These are phyloP conservation scores for Naganishia onofrii DNA, from an alignment of 768 basidiomycete genomes.

Conservation along the genomic window DNA sequence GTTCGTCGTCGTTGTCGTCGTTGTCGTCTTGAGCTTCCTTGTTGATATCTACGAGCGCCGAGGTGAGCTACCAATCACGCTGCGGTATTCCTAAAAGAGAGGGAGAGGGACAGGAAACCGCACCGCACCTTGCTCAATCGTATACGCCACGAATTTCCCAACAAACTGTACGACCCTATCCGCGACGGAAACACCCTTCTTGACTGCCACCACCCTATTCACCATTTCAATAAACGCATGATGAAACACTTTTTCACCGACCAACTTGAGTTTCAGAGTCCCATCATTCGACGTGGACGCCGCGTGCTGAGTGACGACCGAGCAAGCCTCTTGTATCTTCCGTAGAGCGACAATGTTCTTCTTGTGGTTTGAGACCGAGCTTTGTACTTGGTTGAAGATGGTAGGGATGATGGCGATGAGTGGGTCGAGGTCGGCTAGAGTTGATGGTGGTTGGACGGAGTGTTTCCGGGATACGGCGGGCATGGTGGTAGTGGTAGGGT, in stretches of 20 bases:
- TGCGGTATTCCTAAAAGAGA: too few relatives aligned
- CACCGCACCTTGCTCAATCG: conserved; percentile 75
- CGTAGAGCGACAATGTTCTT: conserved; percentile 82
- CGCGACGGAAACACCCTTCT: conserved; percentile 73
- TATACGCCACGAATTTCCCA: conserved; percentile 69
- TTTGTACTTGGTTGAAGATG: conserved; percentile 78
- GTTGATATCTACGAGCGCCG: conserved; percentile 52
- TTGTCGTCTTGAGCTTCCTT: conserved; percentile 55
- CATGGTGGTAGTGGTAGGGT: conserved; percentile 8
- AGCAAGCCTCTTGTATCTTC: conserved; percentile 71
- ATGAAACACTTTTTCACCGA: conserved; percentile 76
- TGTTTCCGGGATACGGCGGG: not conserved
- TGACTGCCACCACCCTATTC: conserved; percentile 63
- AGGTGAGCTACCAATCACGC: not conserved
- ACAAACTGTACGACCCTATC: conserved; percentile 80
- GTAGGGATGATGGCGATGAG: conserved; percentile 56
- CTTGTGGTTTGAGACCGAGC: conserved; percentile 72
- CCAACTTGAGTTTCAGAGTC: too few relatives aligned
- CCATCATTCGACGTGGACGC: conserved; percentile 50
- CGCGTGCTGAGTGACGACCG: conserved; percentile 47
- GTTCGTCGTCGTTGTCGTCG: conserved; percentile 47
- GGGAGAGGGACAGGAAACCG: too few relatives aligned
- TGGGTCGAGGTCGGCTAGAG: conserved; percentile 34
- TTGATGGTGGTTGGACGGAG: not conserved
- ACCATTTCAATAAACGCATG: conserved; percentile 64